Base-by-base conservation (phyloP, 192 early-diverging fungal species). In the Chytriomyces sp. region DNA sequence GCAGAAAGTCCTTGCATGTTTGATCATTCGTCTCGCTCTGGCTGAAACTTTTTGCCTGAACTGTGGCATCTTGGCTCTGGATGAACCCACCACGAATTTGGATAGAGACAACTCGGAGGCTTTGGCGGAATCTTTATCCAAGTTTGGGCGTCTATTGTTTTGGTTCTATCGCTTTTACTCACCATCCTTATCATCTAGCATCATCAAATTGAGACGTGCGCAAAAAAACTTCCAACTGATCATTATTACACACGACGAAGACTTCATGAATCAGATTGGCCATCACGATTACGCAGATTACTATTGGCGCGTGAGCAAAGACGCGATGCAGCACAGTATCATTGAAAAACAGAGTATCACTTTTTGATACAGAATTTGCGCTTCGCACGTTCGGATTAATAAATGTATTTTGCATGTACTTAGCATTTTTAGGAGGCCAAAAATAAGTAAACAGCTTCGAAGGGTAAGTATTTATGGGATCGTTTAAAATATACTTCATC, bases 61-160 rank as follows among this genome's bases (percentile, higher is more conserved):
- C 71, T 99, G 94, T 71, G 96, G 96, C 0, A 92, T 96, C 26
- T 78, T 99, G 52, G 94, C 95, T 0, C 83, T 99, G 53, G 98
- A 99, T 76, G 98, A 99, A 67, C 98, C 98, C 0, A 98, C 98
- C 1, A 98, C 98, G 0, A 99, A 99, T 74, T 82, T 99, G 6
- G 98, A 99, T 77, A 80, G 86, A 2, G 85, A 79, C 28, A 97
- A 99, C 75, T 92, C 96, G 41, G 84, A 90, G 54, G 92, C 91
- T 55, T 79, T 99, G 59, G 96, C 98, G 0, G 78, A 82, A 33
- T 92, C 89, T 30, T 77, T 99, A 59, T 82, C 86, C 22, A 78
- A 84, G 89, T 93, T 3, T 77, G 36, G 17, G 26, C 30, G 34
- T 52, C 17, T 75, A 64, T 22, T 44, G 63, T 40, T 10, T 25